phyloP scores from a whole-genome alignment of 2,329 filamentous ascomycete genomes.

The Fonsecaea multimorphosa region DNA sequence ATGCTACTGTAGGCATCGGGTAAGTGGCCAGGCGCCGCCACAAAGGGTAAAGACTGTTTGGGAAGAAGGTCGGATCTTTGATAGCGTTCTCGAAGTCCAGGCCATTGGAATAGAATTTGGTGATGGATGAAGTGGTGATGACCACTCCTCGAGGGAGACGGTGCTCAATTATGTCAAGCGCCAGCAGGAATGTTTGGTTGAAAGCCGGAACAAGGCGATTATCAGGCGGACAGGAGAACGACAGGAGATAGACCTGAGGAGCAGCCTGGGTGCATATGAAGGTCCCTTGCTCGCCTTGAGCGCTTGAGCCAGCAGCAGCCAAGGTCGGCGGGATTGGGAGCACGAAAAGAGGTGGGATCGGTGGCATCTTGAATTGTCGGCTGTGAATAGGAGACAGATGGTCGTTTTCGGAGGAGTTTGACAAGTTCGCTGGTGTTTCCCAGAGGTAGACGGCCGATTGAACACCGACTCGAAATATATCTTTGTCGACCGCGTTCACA shows the following conservation, averaged over 20 bases:
- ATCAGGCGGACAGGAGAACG: conserved; percentile 73
- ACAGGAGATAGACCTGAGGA: conserved; percentile 71
- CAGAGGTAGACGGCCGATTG: not conserved
- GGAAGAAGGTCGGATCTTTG: conserved; percentile 66
- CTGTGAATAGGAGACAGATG: not conserved
- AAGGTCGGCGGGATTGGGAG: conserved; percentile 59
- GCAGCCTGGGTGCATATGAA: conserved; percentile 68
- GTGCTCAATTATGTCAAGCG: conserved; percentile 76
- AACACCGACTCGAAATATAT: conserved; percentile 1
- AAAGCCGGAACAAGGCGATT: conserved; percentile 76
- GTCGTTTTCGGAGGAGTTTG: not conserved
- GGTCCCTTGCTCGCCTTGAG: conserved; percentile 50
- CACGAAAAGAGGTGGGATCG: conserved; percentile 59
- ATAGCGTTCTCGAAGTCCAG: conserved; percentile 75
- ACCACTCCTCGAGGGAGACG: conserved; percentile 73
- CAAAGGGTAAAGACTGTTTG: conserved; percentile 66
- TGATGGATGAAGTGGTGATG: conserved; percentile 74
- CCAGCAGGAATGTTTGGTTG: conserved; percentile 69
- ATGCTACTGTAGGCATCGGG: conserved; percentile 81
- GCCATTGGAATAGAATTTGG: conserved; percentile 80
- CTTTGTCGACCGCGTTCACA: not conserved
- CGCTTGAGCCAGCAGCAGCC: conserved; percentile 39
- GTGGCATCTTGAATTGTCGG: conserved; percentile 23
- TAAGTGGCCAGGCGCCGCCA: conserved; percentile 72
- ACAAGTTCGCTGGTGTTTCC: not conserved